A percentile compares a stretch with the other conserved stretches of the same genome.
These are phyloP conservation scores for Acer saccharum DNA, from an alignment of 345 rosid genomes.

Conservation along the genomic window DNA sequence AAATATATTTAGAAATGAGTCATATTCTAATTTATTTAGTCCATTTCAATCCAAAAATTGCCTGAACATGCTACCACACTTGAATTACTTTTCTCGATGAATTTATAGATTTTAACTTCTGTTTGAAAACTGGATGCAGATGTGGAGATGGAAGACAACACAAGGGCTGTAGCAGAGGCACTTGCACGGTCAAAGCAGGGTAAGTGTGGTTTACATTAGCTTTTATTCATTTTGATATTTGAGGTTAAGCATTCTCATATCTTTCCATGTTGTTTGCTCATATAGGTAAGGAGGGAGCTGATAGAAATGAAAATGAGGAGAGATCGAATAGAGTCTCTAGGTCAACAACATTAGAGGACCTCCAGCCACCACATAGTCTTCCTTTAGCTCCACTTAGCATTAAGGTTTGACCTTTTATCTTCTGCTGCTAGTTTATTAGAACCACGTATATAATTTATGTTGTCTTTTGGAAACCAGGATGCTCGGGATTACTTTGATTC, in stretches of 20 bases:
- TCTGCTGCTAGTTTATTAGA: constrained; percentile 22
- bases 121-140: constrained; percentile 43
- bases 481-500: constrained; percentile 97
- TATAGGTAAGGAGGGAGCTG: constrained; percentile 48
- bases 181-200: constrained; percentile 76
- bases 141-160: constrained; percentile 74
- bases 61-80: not conserved
- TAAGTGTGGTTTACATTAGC: constrained; percentile 28
- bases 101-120: constrained; percentile 18
- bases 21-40: not conserved
- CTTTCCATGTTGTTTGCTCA: constrained; percentile 26
- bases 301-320: constrained; percentile 45
- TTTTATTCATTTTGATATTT: not conserved
- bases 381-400: constrained; percentile 76
- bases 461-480: constrained; percentile 53
- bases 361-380: constrained; percentile 59
- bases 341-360: constrained; percentile 81
- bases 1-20: not conserved
- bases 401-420: constrained; percentile 49
- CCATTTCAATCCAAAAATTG: not conserved
- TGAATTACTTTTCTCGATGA: constrained; percentile 5
- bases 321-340: constrained; percentile 51
- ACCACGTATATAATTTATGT: not conserved
- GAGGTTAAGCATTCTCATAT: constrained; percentile 16
- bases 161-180: constrained; percentile 85